Percentiles rank a stretch among this genome's conserved stretches.
Evolutionary conservation across 2,329 filamentous ascomycete genomes (phyloP).

Genomic region (Fusarium chuoi): DNA sequence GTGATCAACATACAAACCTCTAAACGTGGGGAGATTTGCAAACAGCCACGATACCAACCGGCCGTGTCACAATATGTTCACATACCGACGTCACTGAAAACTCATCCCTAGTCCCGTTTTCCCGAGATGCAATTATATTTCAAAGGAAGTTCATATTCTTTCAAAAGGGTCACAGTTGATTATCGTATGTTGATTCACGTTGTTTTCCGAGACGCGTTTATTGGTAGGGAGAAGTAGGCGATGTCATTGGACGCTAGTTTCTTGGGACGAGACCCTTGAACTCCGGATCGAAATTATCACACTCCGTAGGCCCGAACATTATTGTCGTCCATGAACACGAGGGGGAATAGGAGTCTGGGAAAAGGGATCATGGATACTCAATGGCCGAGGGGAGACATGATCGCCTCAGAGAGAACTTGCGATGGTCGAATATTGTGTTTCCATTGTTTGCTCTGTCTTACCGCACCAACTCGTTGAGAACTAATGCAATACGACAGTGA

Average conservation of each 20-base stretch:
- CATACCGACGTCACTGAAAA: slow-evolving; percentile 27
- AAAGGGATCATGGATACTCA: neutral
- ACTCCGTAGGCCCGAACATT: neutral
- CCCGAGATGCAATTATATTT: neutral
- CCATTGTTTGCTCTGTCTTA: neutral
- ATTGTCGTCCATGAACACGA: neutral
- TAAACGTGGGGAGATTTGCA: slow-evolving; percentile 20
- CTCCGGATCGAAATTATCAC: slow-evolving; percentile 2
- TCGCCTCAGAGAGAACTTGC: neutral
- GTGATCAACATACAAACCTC: slow-evolving; percentile 14
- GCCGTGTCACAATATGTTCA: slow-evolving; percentile 7
- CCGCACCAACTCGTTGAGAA: neutral
- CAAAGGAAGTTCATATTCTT: neutral
- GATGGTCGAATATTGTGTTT: neutral
- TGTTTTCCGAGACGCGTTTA: slow-evolving; percentile 25
- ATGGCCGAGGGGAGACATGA: neutral
- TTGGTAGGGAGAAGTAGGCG: slow-evolving; percentile 16
- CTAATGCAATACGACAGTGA: slow-evolving; percentile 17
- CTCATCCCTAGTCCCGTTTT: neutral
- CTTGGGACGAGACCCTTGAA: slow-evolving; percentile 19
- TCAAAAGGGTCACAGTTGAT: neutral
- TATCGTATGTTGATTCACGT: slow-evolving; percentile 16
- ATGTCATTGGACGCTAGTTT: slow-evolving; percentile 13
- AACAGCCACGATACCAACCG: slow-evolving; percentile 35
- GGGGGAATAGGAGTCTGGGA: neutral